phyloP scores from a whole-genome alignment of 352 stramenopile genomes.

The Phytophthora ohioensis region DNA sequence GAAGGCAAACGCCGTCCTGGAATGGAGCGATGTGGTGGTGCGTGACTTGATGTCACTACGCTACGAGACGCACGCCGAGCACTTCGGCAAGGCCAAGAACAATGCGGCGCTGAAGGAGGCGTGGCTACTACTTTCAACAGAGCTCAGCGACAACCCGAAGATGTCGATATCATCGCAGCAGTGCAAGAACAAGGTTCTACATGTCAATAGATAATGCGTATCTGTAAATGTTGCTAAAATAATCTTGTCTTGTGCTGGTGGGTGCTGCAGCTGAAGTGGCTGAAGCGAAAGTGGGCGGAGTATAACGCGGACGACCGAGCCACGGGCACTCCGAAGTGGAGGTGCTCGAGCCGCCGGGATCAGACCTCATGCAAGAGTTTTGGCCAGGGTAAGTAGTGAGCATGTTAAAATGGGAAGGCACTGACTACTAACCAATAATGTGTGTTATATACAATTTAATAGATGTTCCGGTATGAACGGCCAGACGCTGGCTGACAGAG shows the following conservation, averaged over 20 bases:
- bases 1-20: neutral
- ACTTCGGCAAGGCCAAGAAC: conserved; percentile 21
- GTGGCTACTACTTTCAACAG: conserved; percentile 10
- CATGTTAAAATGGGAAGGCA: neutral
- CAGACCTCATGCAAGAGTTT: conserved; percentile 9
- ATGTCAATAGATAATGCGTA: neutral
- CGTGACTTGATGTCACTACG: conserved; percentile 15
- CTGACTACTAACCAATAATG: neutral
- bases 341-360: conserved; percentile 3
- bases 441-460: neutral
- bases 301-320: conserved; percentile 9
- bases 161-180: conserved; percentile 6
- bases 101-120: conserved; percentile 5
- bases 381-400: conserved; percentile 3
- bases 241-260: neutral
- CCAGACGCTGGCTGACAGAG: conserved; percentile 9
- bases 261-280: conserved; percentile 8
- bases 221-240: neutral
- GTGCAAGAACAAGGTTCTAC: conserved; percentile 8
- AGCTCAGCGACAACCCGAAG: conserved; percentile 6
- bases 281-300: conserved; percentile 12
- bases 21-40: conserved; percentile 18
- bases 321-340: conserved; percentile 2
- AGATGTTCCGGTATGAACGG: conserved; percentile 5
- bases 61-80: conserved; percentile 13